Base-by-base conservation (phyloP, 2,329 filamentous ascomycete species). In the Cordyceps pruinosa region DNA sequence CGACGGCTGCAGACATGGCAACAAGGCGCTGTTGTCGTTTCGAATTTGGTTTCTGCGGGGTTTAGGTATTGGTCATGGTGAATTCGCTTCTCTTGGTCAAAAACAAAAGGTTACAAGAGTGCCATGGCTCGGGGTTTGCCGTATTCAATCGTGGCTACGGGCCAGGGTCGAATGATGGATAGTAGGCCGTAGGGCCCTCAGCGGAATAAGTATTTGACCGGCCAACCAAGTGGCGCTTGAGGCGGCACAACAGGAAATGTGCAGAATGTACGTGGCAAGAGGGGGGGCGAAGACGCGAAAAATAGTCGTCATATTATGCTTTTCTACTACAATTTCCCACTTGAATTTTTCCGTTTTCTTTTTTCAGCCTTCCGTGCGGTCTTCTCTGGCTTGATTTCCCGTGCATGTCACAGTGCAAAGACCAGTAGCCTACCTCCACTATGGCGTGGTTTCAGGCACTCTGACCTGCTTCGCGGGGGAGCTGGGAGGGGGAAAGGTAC, bases 131-230 rank as follows among this genome's bases (percentile, higher is more conserved):
- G 15, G 26, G n/a, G n/a, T 42, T 34, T 56, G 44, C 46, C 50
- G 46, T 21, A 57, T 50, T 50, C 12, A 37, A 39, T 41, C 37
- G 45, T 56, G 26, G 41, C 35, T 34, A 42, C 35, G 53, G 35
- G 35, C 44, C 13, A 23, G 42, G 21, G 46, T 44, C 25, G 42
- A 39, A 47, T 30, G 21, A 56, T 56, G 53, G 51, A 52, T 21
- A 21, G 48, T 28, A 41, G n/a, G n/a, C 28, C 6, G 28, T 15
- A 32, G 26, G 25, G 12, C 32, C 45, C n/a, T 19, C n/a, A 48
- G 53, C 53, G 53, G 53, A 56, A 42, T 48, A 56, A 56, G 35
- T 56, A n/a, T n/a, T 56, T 56, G 53, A 56, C 53, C 53, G 34
- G 53, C 53, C 4, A 10, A 17, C n/a, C 17, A 19, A 39, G 15